Percentiles rank a stretch among this genome's conserved stretches.
These are phyloP conservation scores for Penicillium fimorum DNA, from an alignment of 495 filamentous ascomycete genomes.

Conservation along the genomic window DNA sequence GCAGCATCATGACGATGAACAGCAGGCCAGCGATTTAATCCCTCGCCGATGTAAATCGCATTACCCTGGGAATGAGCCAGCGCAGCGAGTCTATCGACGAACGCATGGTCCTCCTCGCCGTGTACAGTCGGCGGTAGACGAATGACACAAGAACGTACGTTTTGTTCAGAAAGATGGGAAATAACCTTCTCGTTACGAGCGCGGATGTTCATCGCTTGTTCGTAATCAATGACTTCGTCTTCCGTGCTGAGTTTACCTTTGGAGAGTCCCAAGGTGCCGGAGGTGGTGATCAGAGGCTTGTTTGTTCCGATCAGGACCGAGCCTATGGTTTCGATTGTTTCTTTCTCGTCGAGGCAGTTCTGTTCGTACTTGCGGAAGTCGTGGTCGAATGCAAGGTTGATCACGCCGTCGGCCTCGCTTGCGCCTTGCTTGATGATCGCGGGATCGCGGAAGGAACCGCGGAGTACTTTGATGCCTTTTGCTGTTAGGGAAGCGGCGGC, in stretches of 20 bases:
- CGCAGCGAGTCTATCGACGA: conserved; percentile 31
- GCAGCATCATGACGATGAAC: conserved; percentile 45
- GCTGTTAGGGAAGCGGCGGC: conserved; percentile 27
- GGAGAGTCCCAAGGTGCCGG: conserved; percentile 38
- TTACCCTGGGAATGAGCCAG: conserved; percentile 33
- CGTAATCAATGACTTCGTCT: conserved; percentile 21
- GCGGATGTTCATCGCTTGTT: conserved; percentile 22
- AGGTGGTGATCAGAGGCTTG: conserved; percentile 42
- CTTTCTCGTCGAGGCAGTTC: conserved; percentile 29
- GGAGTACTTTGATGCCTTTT: conserved; percentile 33
- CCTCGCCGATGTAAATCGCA: conserved; percentile 44
- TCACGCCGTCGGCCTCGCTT: conserved; percentile 38
- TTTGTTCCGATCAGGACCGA: conserved; percentile 31
- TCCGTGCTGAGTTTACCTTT: conserved; percentile 36
- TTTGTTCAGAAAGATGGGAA: conserved; percentile 26
- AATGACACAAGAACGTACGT: conserved; percentile 35
- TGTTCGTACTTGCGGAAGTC: conserved; percentile 39
- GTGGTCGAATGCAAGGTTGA: conserved; percentile 48
- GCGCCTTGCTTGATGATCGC: conserved; percentile 37
- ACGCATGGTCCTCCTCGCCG: conserved; percentile 38
- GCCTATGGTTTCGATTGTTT: conserved; percentile 40
- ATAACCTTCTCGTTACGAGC: conserved; percentile 29
- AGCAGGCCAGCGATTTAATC: conserved; percentile 41
- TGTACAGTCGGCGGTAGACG: conserved; percentile 46
- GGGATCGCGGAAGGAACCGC: conserved; percentile 38